phyloP scores from a whole-genome alignment of 2,329 filamentous ascomycete species.

The Reticulascus tulasneorum region DNA sequence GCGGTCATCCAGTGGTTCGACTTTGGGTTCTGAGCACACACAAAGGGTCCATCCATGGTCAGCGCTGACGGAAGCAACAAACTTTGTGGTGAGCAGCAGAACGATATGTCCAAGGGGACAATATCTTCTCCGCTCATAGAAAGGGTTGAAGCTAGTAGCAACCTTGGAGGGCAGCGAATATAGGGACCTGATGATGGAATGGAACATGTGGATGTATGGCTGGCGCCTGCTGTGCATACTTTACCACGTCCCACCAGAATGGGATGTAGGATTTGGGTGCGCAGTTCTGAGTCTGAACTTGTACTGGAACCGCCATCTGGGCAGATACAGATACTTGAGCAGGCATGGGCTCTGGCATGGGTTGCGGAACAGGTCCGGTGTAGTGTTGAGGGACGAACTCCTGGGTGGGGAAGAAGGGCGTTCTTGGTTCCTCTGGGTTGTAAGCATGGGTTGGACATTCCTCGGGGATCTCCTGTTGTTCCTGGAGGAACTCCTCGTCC shows the following conservation, averaged over 20 bases:
- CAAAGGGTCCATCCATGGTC: too few relatives aligned
- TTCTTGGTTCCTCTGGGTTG: conserved; percentile 41
- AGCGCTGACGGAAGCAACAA: too few relatives aligned
- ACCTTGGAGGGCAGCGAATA: conserved; percentile 48
- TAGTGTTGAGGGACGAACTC: conserved; percentile 45
- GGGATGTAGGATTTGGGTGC: conserved; percentile 45
- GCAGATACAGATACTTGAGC: conserved; percentile 23
- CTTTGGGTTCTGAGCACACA: too few relatives aligned
- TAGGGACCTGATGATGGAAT: conserved; percentile 50
- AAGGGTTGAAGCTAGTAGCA: conserved; percentile 36
- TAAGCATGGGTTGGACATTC: conserved; percentile 40
- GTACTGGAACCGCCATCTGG: too few relatives aligned
- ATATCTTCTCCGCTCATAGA: too few relatives aligned
- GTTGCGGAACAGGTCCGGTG: conserved; percentile 30
- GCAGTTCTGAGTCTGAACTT: conserved; percentile 29
- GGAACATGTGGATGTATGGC: conserved; percentile 45
- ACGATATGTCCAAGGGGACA: too few relatives aligned
- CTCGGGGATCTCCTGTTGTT: conserved; percentile 35
- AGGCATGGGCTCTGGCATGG: conserved; percentile 30
- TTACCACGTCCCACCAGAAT: conserved; percentile 49
- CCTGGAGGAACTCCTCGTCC: conserved; percentile 44
- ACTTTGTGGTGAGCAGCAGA: too few relatives aligned
- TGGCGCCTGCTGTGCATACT: conserved; percentile 47
- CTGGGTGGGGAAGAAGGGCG: conserved; percentile 36
- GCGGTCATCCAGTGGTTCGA: too few relatives aligned